Percentiles rank a stretch among this genome's conserved stretches.
Evolutionary conservation across 208 protist genomes (phyloP).

Genomic region (Acanthamoeba culbertsoni): DNA sequence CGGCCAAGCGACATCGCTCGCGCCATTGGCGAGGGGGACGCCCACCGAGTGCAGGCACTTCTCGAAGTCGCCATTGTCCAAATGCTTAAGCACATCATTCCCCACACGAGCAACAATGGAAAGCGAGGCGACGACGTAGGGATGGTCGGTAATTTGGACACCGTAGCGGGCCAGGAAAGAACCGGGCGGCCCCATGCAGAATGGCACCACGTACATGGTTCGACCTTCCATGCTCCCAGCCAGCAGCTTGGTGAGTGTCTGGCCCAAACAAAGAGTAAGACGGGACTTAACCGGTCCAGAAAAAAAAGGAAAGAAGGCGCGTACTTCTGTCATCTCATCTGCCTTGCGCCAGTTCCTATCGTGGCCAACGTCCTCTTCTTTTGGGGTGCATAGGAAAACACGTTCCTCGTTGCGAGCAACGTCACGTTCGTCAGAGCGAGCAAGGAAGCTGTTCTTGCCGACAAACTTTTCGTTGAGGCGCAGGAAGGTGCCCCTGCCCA

Average conservation of each 20-base stretch:
- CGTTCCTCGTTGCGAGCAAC: slow-evolving; percentile 79
- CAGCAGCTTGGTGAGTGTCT: slow-evolving; percentile 68
- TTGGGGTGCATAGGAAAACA: slow-evolving; percentile 80
- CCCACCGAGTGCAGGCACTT: slow-evolving; percentile 81
- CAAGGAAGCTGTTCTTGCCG: slow-evolving; percentile 77
- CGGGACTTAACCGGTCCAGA: slow-evolving; percentile 79
- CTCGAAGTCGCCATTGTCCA: background rate
- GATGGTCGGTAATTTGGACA: slow-evolving; percentile 82
- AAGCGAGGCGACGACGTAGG: slow-evolving; percentile 82
- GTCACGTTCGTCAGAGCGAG: slow-evolving; percentile 78
- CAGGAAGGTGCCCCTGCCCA: slow-evolving; percentile 57
- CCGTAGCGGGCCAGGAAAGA: slow-evolving; percentile 76
- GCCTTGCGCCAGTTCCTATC: background rate
- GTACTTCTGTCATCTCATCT: background rate
- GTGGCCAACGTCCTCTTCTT: slow-evolving; percentile 48
- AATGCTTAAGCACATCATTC: background rate
- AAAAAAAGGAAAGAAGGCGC: background rate
- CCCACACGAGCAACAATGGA: slow-evolving; percentile 82
- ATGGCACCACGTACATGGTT: slow-evolving; percentile 86
- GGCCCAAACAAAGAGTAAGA: slow-evolving; percentile 77
- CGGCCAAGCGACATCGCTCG: slow-evolving; percentile 80
- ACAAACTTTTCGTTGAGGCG: slow-evolving; percentile 53
- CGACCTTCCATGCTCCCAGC: slow-evolving; percentile 78
- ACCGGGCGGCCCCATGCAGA: slow-evolving; percentile 81
- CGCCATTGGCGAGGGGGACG: slow-evolving; percentile 64